phyloP scores from a whole-genome alignment of 2,329 filamentous ascomycete species.

The Aureobasidium melanogenum region DNA sequence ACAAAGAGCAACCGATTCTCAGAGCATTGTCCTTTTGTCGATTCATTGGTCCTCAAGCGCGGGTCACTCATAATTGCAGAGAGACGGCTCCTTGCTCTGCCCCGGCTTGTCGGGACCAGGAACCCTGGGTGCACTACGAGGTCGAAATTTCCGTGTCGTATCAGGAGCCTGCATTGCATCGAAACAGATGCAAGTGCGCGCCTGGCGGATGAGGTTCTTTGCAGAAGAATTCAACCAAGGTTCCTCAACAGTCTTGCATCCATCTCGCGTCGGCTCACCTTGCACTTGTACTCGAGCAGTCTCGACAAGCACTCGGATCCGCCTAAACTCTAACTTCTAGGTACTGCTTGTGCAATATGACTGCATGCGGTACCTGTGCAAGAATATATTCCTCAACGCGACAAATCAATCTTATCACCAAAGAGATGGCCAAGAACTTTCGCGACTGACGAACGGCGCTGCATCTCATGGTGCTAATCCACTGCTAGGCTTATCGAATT shows the following conservation, averaged over 20 bases:
- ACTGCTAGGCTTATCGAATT: neutral
- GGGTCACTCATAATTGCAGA: neutral
- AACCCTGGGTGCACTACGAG: neutral
- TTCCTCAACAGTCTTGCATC: constrained; percentile 7
- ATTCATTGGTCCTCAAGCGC: neutral
- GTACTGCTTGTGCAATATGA: neutral
- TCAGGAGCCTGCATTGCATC: constrained; percentile 4
- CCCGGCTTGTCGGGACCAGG: neutral
- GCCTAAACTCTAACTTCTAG: constrained; percentile 1
- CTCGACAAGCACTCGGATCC: neutral
- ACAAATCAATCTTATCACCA: neutral
- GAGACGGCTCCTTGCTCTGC: constrained; percentile 1
- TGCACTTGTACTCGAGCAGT: constrained; percentile 2
- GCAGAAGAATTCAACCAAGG: constrained; percentile 6
- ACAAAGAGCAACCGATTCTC: neutral
- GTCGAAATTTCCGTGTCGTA: constrained; percentile 3
- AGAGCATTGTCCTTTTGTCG: neutral
- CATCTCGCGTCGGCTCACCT: neutral
- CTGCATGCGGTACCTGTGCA: neutral
- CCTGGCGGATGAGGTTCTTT: neutral
- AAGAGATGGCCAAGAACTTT: neutral
- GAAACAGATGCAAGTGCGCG: constrained; percentile 1
- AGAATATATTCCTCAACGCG: neutral
- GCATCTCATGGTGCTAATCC: neutral
- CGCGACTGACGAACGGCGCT: neutral